phyloP scores from a whole-genome alignment of 2,329 filamentous ascomycete genomes.

The Diaporthe citrichinensis region DNA sequence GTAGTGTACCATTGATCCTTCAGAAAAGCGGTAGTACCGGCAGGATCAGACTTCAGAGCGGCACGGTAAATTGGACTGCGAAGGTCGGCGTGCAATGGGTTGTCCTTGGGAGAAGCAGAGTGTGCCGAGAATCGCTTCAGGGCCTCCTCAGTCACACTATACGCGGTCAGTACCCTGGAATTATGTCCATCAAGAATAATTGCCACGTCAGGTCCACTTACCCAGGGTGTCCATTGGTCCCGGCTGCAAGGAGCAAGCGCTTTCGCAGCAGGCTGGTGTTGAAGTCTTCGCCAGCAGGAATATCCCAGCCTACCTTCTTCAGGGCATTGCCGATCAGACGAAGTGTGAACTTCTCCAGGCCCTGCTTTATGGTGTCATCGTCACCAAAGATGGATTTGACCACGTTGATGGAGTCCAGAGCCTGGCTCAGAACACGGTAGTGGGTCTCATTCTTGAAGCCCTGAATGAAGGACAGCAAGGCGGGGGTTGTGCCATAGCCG shows the following conservation, averaged over 20 bases:
- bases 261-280: constrained; percentile 87
- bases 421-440: constrained; percentile 90
- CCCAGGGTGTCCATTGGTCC: constrained; percentile 81
- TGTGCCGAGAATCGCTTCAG: constrained; percentile 86
- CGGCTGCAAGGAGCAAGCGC: constrained; percentile 82
- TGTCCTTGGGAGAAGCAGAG: constrained; percentile 75
- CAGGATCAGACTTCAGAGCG: constrained; percentile 78
- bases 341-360: constrained; percentile 83
- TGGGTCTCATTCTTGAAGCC: constrained; percentile 87
- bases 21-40: constrained; percentile 78
- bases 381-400: constrained; percentile 89
- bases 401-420: constrained; percentile 81
- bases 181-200: background rate
- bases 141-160: constrained; percentile 79
- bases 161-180: constrained; percentile 34
- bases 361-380: constrained; percentile 78
- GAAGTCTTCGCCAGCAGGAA: constrained; percentile 82
- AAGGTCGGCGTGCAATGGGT: constrained; percentile 84
- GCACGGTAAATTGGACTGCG: constrained; percentile 86
- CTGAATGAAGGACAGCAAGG: constrained; percentile 85
- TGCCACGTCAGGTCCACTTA: constrained; percentile 57
- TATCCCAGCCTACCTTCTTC: constrained; percentile 88
- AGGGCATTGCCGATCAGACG: constrained; percentile 82
- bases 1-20: constrained; percentile 89
- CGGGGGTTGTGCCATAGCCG: constrained; percentile 85